Conservation (phyloP, 306 rosid species). For the Acacia melanoxylon region DNA sequence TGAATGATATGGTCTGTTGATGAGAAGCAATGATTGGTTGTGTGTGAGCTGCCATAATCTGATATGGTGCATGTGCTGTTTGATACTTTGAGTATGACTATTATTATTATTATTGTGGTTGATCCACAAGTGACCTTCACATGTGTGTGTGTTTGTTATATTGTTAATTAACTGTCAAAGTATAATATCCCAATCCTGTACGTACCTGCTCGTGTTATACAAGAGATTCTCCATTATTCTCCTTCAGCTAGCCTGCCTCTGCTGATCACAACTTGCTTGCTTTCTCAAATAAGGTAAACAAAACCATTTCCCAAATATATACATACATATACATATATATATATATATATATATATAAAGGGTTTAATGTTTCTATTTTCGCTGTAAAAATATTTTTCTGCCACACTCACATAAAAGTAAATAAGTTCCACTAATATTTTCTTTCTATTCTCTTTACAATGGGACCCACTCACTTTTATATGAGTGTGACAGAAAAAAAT, state of each 20-base stretch:
- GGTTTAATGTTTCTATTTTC: no score
- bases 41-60: background rate
- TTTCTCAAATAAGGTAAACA: background rate
- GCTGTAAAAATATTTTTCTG: no score
- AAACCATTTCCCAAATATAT: background rate
- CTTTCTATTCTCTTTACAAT: no score
- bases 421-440: no score
- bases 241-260: background rate
- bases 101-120: background rate
- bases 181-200: background rate
- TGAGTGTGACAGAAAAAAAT: no score
- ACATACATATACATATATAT: no score
- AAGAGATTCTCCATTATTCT: background rate
- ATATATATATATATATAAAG: no score
- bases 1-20: background rate
- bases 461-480: no score
- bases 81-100: background rate
- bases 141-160: background rate
- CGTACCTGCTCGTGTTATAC: background rate
- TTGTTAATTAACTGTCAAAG: background rate
- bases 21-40: background rate
- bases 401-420: no score
- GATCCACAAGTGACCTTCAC: slow-evolving; percentile 4
- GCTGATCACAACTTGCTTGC: background rate
- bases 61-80: background rate